Percentiles rank a stretch among this genome's conserved stretches.
Evolutionary conservation across 768 basidiomycete species (phyloP).

Genomic region (Suillus paluster): DNA sequence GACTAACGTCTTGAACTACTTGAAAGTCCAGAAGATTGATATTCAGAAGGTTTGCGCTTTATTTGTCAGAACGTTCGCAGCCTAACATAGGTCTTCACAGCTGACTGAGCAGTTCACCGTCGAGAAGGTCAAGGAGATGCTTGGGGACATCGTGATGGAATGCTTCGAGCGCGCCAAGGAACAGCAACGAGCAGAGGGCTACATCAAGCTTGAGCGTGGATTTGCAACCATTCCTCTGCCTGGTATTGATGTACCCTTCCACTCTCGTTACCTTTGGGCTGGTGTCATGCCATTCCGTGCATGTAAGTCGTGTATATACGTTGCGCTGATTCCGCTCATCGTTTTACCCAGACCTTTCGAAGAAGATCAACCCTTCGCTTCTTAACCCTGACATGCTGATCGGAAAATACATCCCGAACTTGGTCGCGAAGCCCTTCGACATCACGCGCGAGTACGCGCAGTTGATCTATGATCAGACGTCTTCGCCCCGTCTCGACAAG

Average conservation of each 20-base stretch:
- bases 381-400: slow-evolving; percentile 95
- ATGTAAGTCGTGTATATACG: slow-evolving; percentile 55
- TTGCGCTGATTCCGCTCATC: slow-evolving; percentile 4
- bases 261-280: slow-evolving; percentile 98
- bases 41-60: slow-evolving; percentile 68
- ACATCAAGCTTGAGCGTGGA: slow-evolving; percentile 94
- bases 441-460: slow-evolving; percentile 88
- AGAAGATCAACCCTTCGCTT: slow-evolving; percentile 93
- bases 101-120: slow-evolving; percentile 86
- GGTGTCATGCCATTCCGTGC: slow-evolving; percentile 97
- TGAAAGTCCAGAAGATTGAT: slow-evolving; percentile 96
- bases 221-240: slow-evolving; percentile 95
- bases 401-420: slow-evolving; percentile 96
- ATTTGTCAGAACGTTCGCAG: not conserved
- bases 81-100: slow-evolving; percentile 40
- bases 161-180: slow-evolving; percentile 78
- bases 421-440: slow-evolving; percentile 87
- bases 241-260: slow-evolving; percentile 99
- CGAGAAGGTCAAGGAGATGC: slow-evolving; percentile 96
- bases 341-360: slow-evolving; percentile 74
- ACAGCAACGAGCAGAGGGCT: slow-evolving; percentile 80
- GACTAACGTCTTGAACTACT: slow-evolving; percentile 95
- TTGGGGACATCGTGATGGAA: slow-evolving; percentile 86
- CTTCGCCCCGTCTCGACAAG: slow-evolving; percentile 92
- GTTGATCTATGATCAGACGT: slow-evolving; percentile 95